These are phyloP conservation scores for Penicillium sp. DNA, from an alignment of 2,329 filamentous ascomycete genomes.

Conservation along the genomic window DNA sequence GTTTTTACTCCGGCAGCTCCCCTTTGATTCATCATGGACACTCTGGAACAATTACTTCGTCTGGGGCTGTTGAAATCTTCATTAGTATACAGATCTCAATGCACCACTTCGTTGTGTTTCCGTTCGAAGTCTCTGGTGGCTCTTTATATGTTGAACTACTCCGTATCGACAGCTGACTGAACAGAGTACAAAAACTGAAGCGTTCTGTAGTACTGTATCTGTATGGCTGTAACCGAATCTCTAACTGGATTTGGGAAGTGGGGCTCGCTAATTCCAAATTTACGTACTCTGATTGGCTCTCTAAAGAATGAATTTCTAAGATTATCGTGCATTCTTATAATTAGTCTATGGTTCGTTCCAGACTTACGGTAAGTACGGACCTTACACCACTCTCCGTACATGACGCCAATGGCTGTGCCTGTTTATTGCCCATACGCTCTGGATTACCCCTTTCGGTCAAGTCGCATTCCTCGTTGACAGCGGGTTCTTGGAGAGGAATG, in stretches of 20 bases:
- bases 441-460: slow-evolving; percentile 9
- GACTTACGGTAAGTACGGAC: neutral
- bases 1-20: slow-evolving; percentile 14
- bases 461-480: slow-evolving; percentile 18
- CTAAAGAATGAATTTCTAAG: neutral
- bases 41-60: neutral
- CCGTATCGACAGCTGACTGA: neutral
- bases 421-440: slow-evolving; percentile 8
- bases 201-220: neutral
- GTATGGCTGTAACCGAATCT: slow-evolving; percentile 1
- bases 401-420: slow-evolving; percentile 29
- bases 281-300: neutral
- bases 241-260: neutral
- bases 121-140: too few relatives aligned
- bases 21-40: neutral
- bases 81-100: neutral
- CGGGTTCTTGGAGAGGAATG: neutral
- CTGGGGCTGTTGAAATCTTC: neutral
- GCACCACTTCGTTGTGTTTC: neutral
- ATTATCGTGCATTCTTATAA: slow-evolving; percentile 2
- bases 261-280: neutral
- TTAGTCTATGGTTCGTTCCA: slow-evolving; percentile 1
- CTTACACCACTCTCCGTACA: neutral
- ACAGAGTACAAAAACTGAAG: neutral
- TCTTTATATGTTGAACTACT: neutral